These are phyloP conservation scores for Lablab purpureus DNA, from an alignment of 306 rosid species.

Conservation along the genomic window DNA sequence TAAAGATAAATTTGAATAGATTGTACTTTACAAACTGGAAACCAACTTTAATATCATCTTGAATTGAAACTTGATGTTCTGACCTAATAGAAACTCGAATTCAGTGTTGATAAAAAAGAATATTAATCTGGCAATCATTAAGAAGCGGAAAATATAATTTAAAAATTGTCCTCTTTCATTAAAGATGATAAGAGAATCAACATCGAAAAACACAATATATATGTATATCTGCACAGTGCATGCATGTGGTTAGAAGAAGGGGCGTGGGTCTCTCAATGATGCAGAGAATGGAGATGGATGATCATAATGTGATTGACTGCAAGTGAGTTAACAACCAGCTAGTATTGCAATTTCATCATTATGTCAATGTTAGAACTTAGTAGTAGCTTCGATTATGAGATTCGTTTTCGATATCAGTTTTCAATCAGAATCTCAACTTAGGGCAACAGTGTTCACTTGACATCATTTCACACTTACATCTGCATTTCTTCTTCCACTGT, in stretches of 20 bases:
- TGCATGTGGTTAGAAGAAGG: conserved; percentile 37
- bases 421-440: background rate
- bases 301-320: conserved; percentile 15
- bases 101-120: too few species aligned
- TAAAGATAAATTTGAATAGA: too few species aligned
- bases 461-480: too few species aligned
- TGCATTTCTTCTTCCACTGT: too few species aligned
- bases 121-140: too few species aligned
- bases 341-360: background rate
- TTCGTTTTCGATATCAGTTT: background rate
- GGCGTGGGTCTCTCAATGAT: conserved; percentile 33
- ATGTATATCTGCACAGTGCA: background rate
- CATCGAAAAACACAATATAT: conserved; percentile 22
- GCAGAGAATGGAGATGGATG: background rate
- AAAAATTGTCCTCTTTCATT: background rate
- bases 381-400: background rate
- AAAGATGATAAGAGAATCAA: conserved; percentile 26
- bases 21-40: too few species aligned
- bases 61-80: too few species aligned
- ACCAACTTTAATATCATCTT: too few species aligned
- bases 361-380: background rate
- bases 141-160: conserved; percentile 1
- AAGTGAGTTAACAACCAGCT: background rate
- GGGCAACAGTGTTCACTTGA: background rate
- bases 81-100: too few species aligned